Base-by-base conservation (phyloP, 176 grass and related monocot genomes). In the bread wheat (Triticum aestivum) region DNA sequence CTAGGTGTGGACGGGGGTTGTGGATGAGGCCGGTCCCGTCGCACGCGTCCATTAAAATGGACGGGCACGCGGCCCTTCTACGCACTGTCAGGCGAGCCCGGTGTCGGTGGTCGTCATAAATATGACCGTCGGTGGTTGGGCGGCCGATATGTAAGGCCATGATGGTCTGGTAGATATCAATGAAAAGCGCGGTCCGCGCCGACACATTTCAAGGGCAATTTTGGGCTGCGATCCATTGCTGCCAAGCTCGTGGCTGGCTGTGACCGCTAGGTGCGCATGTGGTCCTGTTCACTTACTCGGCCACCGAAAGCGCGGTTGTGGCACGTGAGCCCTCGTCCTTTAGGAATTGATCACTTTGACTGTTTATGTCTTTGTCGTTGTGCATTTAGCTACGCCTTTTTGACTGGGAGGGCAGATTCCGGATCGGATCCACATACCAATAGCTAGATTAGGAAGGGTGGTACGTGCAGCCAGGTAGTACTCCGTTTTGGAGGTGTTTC, bases 251-350 rank as follows among this genome's bases (percentile, higher is more conserved):
- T 54, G 51, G 51, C 51, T 54, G 51, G 51, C 15, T 6, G 51
- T 54, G 51, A 54, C 51, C 51, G 51, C 51, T 54, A 54, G 51
- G 51, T 52, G 75, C n/a, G 75, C n/a, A 9, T 23, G 82, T 85
- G 82, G 76, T 74, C 67, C 67, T 84, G 58, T 51, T 69, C 58
- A 78, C 39, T 82, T 38, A 23, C 35, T 41, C 61, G 15, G 63
- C 8, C 88, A 86, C 88, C 84, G 88, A 86, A 86, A 90, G 84
- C 18, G 54, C 32, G 44, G 56, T n/a, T 78, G 79, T 18, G 71
- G 65, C 79, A 87, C 73, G 84, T 83, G 79, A 75, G 26, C 27
- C 73, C 44, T 32, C 24, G 2, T 5, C 44, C 44, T 75, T 75
- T 75, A 52, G 13, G 73, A n/a, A 63, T 73, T 38, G 29, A 81